phyloP scores from a whole-genome alignment of 768 basidiomycete species.

The Russula earlei region DNA sequence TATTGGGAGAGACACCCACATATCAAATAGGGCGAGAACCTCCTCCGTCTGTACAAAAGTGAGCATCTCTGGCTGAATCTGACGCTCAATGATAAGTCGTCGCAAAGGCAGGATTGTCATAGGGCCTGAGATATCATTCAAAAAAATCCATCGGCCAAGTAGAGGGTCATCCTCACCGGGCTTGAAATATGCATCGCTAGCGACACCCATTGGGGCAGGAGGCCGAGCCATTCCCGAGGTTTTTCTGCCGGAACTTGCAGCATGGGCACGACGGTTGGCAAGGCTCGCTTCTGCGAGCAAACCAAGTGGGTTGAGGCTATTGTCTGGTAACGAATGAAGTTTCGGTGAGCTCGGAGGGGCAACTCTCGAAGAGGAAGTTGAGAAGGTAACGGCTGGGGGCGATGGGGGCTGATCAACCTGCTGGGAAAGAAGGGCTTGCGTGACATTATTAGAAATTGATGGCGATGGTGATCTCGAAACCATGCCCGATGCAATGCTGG shows the following conservation, averaged over 20 bases:
- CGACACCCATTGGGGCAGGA: constrained; percentile 54
- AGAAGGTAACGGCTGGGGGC: neutral
- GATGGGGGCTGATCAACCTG: constrained; percentile 13
- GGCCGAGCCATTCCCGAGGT: constrained; percentile 17
- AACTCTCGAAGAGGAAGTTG: constrained; percentile 24
- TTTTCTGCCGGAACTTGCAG: constrained; percentile 20
- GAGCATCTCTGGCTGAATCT: constrained; percentile 90
- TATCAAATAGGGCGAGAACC: constrained; percentile 83
- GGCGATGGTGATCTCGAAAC: constrained; percentile 78
- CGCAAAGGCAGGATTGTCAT: constrained; percentile 83
- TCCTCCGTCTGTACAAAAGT: constrained; percentile 82
- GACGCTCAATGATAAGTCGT: constrained; percentile 75
- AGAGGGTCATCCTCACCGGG: constrained; percentile 41
- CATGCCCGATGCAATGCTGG: constrained; percentile 67
- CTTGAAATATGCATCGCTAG: constrained; percentile 85
- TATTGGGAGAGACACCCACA: constrained; percentile 41
- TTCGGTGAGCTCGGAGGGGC: constrained; percentile 60
- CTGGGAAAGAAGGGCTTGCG: constrained; percentile 17
- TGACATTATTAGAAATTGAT: constrained; percentile 21
- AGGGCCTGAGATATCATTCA: constrained; percentile 42
- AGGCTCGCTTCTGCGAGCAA: constrained; percentile 85
- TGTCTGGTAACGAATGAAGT: constrained; percentile 86
- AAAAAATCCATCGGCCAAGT: constrained; percentile 1
- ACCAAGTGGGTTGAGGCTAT: constrained; percentile 85
- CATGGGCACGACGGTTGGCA: constrained; percentile 58